These are phyloP conservation scores for Nymphaea thermarum DNA, from an alignment of 164 flowering plant species.

Conservation along the genomic window DNA sequence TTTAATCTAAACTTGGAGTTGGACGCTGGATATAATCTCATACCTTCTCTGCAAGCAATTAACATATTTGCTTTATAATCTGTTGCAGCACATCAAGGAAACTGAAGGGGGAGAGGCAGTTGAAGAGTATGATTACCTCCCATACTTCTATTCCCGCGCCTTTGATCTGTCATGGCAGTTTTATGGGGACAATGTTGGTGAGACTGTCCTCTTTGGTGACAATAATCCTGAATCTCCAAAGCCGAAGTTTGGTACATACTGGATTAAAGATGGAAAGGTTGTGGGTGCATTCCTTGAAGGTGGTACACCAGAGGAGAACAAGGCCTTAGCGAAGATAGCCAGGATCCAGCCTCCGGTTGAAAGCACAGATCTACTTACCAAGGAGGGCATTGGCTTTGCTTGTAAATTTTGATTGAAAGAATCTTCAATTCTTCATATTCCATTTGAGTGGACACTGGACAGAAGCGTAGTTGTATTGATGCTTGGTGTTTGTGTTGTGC, in stretches of 20 bases:
- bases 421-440: background rate
- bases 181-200: conserved; percentile 97
- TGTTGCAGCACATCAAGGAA: conserved; percentile 71
- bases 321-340: conserved; percentile 90
- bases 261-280: conserved; percentile 86
- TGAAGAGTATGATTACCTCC: conserved; percentile 88
- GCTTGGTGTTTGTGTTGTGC: background rate
- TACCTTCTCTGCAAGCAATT: too few relatives aligned
- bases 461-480: background rate
- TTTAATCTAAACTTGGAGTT: too few relatives aligned
- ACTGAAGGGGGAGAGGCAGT: conserved; percentile 62
- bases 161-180: conserved; percentile 96
- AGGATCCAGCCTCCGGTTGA: conserved; percentile 60
- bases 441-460: background rate
- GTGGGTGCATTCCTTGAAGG: conserved; percentile 84
- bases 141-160: conserved; percentile 87
- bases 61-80: too few relatives aligned
- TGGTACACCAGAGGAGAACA: conserved; percentile 86
- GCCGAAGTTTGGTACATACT: conserved; percentile 84
- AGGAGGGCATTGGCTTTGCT: conserved; percentile 73
- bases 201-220: conserved; percentile 76
- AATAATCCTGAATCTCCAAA: conserved; percentile 44
- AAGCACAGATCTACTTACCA: conserved; percentile 35
- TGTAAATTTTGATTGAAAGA: conserved; percentile 34
- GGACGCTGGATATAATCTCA: too few relatives aligned